Conservation (phyloP, 805 yeast genomes). For the Vanderwaltozyma verrucispora region DNA sequence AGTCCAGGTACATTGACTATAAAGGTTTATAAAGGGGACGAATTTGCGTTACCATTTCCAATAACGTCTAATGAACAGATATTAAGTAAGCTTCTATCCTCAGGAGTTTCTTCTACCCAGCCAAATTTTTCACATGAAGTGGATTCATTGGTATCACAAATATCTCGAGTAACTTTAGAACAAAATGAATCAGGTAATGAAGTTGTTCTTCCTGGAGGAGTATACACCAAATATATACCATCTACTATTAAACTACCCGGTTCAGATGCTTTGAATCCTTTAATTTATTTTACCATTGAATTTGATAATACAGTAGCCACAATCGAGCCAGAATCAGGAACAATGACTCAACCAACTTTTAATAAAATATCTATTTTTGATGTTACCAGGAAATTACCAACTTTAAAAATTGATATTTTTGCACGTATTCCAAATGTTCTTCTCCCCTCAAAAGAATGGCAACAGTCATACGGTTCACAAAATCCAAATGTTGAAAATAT, state of each 20-base stretch:
- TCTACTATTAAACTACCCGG: conserved; percentile 46
- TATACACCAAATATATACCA: conserved; percentile 34
- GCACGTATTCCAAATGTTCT: conserved; percentile 64
- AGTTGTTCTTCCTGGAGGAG: conserved; percentile 24
- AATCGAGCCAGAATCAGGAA: conserved; percentile 77
- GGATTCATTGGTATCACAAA: conserved; percentile 19
- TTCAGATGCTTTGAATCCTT: conserved; percentile 46
- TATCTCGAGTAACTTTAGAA: conserved; percentile 20
- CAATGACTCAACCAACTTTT: conserved; percentile 69
- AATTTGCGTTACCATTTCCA: conserved; percentile 60
- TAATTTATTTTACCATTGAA: conserved; percentile 80
- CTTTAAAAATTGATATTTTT: conserved; percentile 66
- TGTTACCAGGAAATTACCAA: conserved; percentile 53
- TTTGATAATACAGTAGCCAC: conserved; percentile 90
- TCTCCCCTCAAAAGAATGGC: conserved; percentile 34
- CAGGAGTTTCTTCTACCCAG: conserved; percentile 32
- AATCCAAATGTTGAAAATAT: conserved; percentile 21
- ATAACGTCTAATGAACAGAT: conserved; percentile 55
- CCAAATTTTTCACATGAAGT: conserved; percentile 12
- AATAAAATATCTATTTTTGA: conserved; percentile 88
- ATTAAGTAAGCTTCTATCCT: conserved; percentile 52
- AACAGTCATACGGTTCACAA: conserved; percentile 19
- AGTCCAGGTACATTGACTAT: conserved; percentile 59
- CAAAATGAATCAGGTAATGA: conserved; percentile 28
- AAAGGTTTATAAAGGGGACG: conserved; percentile 61